Evolutionary conservation across 176 grass and related monocot genomes (phyloP), one percentile per base, ranked within the genome.

Genomic region (Triticum monococcum): DNA sequence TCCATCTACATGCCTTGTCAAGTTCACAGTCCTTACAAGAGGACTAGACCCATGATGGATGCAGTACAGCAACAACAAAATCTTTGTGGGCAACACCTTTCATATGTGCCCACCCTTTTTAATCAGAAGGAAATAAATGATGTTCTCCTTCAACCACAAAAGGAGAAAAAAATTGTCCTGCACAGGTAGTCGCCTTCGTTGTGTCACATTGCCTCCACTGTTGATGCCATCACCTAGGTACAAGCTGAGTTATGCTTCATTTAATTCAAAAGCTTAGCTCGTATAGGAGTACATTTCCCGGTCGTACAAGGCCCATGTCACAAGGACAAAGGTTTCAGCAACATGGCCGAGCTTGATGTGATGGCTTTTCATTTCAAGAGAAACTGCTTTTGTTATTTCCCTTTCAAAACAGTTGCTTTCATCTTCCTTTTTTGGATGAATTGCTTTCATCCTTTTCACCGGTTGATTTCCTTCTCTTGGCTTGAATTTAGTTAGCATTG

Each of bases 151-250:
- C 38, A 23, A 45, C 38, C 54, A 57, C 18, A 57, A 57, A 57
- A 22, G 18, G 17, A 14, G 40, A 72, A 75, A 31, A 45, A 76
- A 52, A 2, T 17, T 26, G 12, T 12, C 62, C 63, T 77, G 5
- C 62, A 59, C 8, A 5, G 16, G 1, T 38, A 57, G 72, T 38
- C 17, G 41, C 16, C 11, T 78, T 20, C 24, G 84, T 67, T 72
- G 73, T 4, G 74, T 87, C 89, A 79, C 80, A 60, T 74, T 90
- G 84, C 32, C 2, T 10, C 11, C 43, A 87, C 80, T 90, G 80
- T 79, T 86, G 64, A 64, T 72, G 30, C 32, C 65, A 86, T 83
- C 71, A 50, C 22, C 52, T 10, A 0, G 23, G 77, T 75, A 57
- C 36, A 4, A 18, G 37, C 38, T 84, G 66, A 63, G 77, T 43